Conservation (phyloP, 306 rosid species). For the Datisca glomerata region DNA sequence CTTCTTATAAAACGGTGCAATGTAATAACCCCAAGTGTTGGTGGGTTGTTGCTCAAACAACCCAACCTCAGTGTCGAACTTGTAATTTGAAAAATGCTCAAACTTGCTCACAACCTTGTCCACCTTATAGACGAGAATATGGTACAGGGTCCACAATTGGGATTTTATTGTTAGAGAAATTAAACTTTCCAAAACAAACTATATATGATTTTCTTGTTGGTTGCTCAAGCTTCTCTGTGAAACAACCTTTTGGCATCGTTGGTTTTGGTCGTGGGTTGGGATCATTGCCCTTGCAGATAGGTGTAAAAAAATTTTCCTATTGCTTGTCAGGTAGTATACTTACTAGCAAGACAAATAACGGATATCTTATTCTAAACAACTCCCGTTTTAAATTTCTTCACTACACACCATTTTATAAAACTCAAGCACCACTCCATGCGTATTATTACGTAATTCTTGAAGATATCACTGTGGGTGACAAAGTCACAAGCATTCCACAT, state of each 20-base stretch:
- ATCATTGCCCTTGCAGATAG: constrained; percentile 8
- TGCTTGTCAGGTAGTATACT: neutral
- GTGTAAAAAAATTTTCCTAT: constrained; percentile 3
- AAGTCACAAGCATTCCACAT: neutral
- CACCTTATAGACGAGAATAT: neutral
- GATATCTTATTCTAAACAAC: neutral
- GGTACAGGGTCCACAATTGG: neutral
- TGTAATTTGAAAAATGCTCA: neutral
- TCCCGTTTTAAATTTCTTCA: neutral
- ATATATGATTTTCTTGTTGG: neutral
- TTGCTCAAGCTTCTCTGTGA: neutral
- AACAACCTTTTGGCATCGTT: neutral
- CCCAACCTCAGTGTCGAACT: neutral
- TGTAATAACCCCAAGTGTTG: neutral
- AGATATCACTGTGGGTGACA: constrained; percentile 1
- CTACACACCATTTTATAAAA: neutral
- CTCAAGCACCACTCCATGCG: neutral
- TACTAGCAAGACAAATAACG: neutral
- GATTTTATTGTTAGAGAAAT: neutral
- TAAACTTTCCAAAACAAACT: neutral
- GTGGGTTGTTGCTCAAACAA: neutral
- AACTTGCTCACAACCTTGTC: neutral
- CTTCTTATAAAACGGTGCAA: neutral
- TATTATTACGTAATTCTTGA: constrained; percentile 1
- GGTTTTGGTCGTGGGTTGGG: neutral